Percentiles rank a stretch among this genome's conserved stretches.
Evolutionary conservation across 2,329 filamentous ascomycete species (phyloP).

Genomic region (Parastagonospora avenae): DNA sequence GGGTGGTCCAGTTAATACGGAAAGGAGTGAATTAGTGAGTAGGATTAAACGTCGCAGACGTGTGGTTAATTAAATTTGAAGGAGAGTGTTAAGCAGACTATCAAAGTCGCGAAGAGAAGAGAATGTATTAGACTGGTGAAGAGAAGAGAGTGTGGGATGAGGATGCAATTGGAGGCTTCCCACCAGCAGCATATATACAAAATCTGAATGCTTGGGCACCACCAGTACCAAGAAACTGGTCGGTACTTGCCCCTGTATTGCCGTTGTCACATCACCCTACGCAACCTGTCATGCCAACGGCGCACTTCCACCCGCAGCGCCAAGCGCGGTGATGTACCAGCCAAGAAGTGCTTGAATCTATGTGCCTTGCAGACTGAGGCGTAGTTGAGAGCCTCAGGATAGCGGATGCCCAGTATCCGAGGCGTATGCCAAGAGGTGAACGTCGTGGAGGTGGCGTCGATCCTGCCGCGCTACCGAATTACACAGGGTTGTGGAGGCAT

Average conservation of each 20-base stretch:
- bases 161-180: conserved; percentile 15
- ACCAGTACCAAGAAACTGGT: conserved; percentile 5
- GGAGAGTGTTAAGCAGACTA: conserved; percentile 37
- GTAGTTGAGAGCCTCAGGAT: conserved; percentile 17
- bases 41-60: conserved; percentile 43
- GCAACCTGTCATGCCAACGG: conserved; percentile 23
- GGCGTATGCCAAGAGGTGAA: conserved; percentile 18
- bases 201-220: background rate
- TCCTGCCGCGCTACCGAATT: conserved; percentile 11
- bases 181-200: conserved; percentile 35
- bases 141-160: conserved; percentile 31
- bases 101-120: conserved; percentile 41
- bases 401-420: conserved; percentile 25
- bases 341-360: conserved; percentile 34
- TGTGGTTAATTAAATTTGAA: conserved; percentile 15
- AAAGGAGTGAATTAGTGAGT: conserved; percentile 28
- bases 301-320: conserved; percentile 25
- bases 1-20: conserved; percentile 25
- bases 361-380: conserved; percentile 23
- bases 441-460: conserved; percentile 7
- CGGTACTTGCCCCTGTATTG: conserved; percentile 21
- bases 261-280: conserved; percentile 4
- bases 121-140: conserved; percentile 31
- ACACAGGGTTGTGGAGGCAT: background rate
- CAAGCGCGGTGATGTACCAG: conserved; percentile 29